A percentile compares a stretch with the other conserved stretches of the same genome.
These are phyloP conservation scores for Coprinellus micaceus DNA, from an alignment of 768 basidiomycete species.

Conservation along the genomic window DNA sequence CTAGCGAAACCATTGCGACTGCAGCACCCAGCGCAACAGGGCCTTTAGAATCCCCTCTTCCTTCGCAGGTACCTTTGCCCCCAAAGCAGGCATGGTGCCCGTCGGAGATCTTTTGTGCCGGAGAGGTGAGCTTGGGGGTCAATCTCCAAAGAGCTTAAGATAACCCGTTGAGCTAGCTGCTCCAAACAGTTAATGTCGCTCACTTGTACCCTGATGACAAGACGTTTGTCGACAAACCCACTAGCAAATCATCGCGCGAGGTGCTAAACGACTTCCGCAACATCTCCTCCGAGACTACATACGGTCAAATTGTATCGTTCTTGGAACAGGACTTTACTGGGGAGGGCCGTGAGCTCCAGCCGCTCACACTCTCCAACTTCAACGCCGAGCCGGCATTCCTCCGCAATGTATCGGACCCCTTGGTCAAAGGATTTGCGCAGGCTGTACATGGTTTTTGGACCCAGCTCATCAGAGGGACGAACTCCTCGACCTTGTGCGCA, in stretches of 20 bases:
- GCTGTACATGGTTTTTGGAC: conserved; percentile 88
- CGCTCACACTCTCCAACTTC: conserved; percentile 59
- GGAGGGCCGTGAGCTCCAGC: conserved; percentile 81
- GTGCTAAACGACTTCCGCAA: conserved; percentile 69
- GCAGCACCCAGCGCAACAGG: conserved; percentile 62
- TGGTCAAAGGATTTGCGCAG: conserved; percentile 68
- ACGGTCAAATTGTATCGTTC: conserved; percentile 63
- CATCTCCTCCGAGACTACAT: conserved; percentile 49
- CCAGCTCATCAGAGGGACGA: conserved; percentile 72
- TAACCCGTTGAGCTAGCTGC: conserved; percentile 41
- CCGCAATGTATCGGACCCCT: conserved; percentile 61
- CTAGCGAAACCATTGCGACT: conserved; percentile 41
- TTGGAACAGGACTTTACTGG: conserved; percentile 74
- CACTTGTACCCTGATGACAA: conserved; percentile 75
- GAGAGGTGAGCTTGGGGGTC: conserved; percentile 46
- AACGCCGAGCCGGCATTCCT: conserved; percentile 62
- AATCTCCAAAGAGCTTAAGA: conserved; percentile 6
- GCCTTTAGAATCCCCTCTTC: conserved; percentile 47
- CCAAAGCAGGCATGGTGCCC: conserved; percentile 75
- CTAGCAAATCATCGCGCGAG: conserved; percentile 55
- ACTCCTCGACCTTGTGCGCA: conserved; percentile 63
- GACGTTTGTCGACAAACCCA: conserved; percentile 88
- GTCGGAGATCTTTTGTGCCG: conserved; percentile 76
- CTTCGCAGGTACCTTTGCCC: conserved; percentile 62
- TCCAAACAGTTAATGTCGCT: conserved; percentile 86